Evolutionary conservation across 2,329 filamentous ascomycete genomes (phyloP), one percentile per base, ranked within the genome.

Genomic region (Talaromyces rugulosus): DNA sequence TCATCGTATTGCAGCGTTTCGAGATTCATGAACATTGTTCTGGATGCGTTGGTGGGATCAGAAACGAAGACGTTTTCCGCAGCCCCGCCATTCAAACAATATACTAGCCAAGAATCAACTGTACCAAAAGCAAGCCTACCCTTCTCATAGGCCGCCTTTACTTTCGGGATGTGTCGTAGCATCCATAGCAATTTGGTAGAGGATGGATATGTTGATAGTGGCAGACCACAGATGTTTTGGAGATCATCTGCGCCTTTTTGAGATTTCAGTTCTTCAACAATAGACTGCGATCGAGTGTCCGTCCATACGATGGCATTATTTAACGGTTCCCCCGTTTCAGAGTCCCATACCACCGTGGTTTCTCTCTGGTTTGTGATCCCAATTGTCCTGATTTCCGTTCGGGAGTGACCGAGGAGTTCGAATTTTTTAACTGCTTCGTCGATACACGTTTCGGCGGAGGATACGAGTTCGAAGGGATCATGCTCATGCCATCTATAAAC

Each of bases 11-110:
- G 75, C 61, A 92, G 81, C 2, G 87, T 92, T 68, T 87, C 82
- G 57, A 96, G 81, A 75, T 96, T 92, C 87, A 96, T 92, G 76
- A 96, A 95, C 92, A 96, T 96, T 60, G 92, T 96, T 69, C 92
- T 84, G 60, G 90, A 93, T 11, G 92, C 92, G 74, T 96, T 96
- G 63, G 90, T 92, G 53, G 88, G 86, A 75, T 96, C 92, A 0
- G 92, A 94, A 63, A 96, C 91, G 74, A 91, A 89, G 47, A 95
- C 77, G 63, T 89, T 85, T 53, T 82, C 85, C 54, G 83, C 78
- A 40, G 79, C 82, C 59, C 89, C 88, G 56, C 90, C 91, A 69
- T 95, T 81, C 64, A 96, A 84, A 68, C 87, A 86, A 79, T 91
- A 96, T 55, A 96, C 85, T 58, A 96, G 81, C 92, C 92, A 96